Evolutionary conservation across 2,329 filamentous ascomycete species (phyloP), one percentile per base, ranked within the genome.

Genomic region (Aureobasidium sp.): DNA sequence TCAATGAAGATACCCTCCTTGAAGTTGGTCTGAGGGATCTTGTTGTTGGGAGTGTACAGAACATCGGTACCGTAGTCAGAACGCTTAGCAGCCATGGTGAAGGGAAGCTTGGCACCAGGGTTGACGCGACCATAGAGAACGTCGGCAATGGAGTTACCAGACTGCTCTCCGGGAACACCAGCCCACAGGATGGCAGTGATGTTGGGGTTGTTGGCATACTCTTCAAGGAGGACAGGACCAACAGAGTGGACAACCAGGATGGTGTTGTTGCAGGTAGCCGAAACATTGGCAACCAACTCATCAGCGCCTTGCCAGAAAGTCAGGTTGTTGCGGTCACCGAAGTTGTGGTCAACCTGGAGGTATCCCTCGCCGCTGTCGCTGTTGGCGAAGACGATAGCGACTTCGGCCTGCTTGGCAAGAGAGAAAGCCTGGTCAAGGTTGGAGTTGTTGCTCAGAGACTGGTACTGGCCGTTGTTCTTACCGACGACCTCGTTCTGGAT

Each of bases 181-280:
- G 86, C 86, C 78, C 84, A 90, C 1, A 93, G 66, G 42, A 93
- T 88, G 38, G 86, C 88, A 0, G 86, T 88, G 45, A 93, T 75
- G 67, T 93, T 93, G 22, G 80, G 79, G 67, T 80, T 81, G 54
- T 85, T 71, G 60, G 85, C 81, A 76, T 83, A 90, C 12, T 87
- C 79, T 3, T 81, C 80, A 17, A 95, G 68, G 1, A 93, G 71
- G 2, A 91, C 85, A 1, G 89, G 82, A 0, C 89, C 89, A 2
- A 83, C 79, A 1, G 86, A 88, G 72, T 96, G 90, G 51, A 96
- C 84, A 55, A 95, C 81, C 11, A 95, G 86, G 56, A 95, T 85
- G 11, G 88, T 94, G 76, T 95, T 94, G 71, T 83, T 81, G 74
- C 84, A 89, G 57, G 81, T 66, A 10, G 82, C 75, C 1, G 87